Evolutionary conservation across 805 yeast species (phyloP), one percentile per base, ranked within the genome.

Genomic region (baker's yeast (Saccharomyces cerevisiae)): DNA sequence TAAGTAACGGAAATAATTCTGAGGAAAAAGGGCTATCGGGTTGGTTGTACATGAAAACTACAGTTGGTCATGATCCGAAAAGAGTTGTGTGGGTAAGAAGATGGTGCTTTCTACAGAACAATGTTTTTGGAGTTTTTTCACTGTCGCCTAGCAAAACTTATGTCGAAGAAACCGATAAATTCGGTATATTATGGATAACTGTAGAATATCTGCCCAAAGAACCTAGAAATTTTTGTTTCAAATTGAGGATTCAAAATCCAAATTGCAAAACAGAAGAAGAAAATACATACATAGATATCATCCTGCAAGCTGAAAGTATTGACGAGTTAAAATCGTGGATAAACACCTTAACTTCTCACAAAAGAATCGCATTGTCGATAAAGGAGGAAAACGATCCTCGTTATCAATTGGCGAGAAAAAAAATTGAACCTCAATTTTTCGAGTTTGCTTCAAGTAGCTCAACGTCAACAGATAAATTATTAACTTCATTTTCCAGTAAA

Each of bases 111-210:
- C 74, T 92, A 10, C 86, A 85, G 61, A 81, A 81, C 49, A 96
- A 94, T 0, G 75, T 88, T 2, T 86, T 91, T 71, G 98, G 98
- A 0, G 73, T 89, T 58, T 76, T 94, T 36, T 73, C 80, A 3
- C 69, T 87, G 26, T 79, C 91, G 41, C 85, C 88, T 0, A 76
- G 82, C 6, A 77, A 79, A 48, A 80, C 82, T 0, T 85, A 74
- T 65, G 97, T 92, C 2, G 91, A 89, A 64, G 97, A 92, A 70
- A 79, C 90, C 9, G 96, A 89, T 66, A 89, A 89, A 62, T 79
- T 89, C 55, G 96, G 96, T 3, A 80, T 91, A 0, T 72, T 86
- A n/a, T 69, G 87, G 28, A 83, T 89, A 52, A 82, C 79, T 62
- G 78, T 84, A 13, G 73, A 81, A 53, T 85, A 82, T 63, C 55